Base-by-base conservation (phyloP, 169 alveolate species). In the Plasmodium blacklocki region DNA sequence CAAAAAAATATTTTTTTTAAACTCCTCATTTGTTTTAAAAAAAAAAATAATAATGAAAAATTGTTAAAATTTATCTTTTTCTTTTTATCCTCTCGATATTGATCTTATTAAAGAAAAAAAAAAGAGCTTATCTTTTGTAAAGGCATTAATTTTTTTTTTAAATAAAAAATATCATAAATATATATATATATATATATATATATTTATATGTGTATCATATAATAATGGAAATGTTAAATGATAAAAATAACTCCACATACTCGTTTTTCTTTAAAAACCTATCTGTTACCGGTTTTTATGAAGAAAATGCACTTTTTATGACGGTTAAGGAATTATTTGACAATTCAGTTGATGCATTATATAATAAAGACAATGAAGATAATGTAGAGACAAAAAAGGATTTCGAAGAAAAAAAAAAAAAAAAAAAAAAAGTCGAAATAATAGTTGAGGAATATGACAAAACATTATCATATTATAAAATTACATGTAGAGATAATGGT, bases 301-400 rank as follows among this genome's bases (percentile, higher is more conserved):
- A 86, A 54, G 92, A 86, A n/a, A 86, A 86, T 49, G 86, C 88
- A 39, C 70, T 86, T 29, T 86, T 86, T 71, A 86, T 86, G 92
- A 86, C 92, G 23, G 92, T 86, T 26, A 86, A 86, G 70, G 92
- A 86, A 64, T 74, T 86, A 50, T 86, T 86, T 72, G 92, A 86
- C 50, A 86, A 86, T 60, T 86, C 92, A 8, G 62, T 86, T 39
- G 92, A 86, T 86, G 87, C 92, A 0, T 32, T 86, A 45, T 43
- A 52, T 52, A 66, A 56, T 73, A 62, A 32, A 0, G 70, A 83
- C 54, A 66, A 43, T 12, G 26, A 26, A 9, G 86, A 73, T n/a
- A 70, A 70, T 43, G 12, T n/a, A 19, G 68, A 59, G 0, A 18
- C 14, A 9, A 29, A 23, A 32, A 64, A 64, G 8, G 26, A 14